Base-by-base conservation (phyloP, 148 eudicot species). In the Chenopodium formosanum region DNA sequence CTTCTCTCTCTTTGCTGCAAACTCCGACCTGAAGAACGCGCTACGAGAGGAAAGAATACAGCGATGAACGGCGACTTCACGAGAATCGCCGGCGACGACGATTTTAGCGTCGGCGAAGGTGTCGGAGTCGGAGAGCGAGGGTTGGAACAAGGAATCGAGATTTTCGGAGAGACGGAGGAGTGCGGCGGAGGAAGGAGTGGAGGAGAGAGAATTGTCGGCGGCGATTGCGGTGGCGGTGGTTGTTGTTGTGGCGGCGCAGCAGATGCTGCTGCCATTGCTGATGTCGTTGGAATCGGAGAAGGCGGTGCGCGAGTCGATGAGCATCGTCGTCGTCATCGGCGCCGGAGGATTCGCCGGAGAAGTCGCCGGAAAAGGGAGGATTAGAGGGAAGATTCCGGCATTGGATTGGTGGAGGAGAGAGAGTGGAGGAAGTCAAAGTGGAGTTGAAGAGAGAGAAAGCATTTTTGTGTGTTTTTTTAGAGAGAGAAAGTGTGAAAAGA, bases 201-300 rank as follows among this genome's bases (percentile, higher is more conserved):
- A 40, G 44, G 44, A 40, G 44, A 40, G 44, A 40, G 44, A 40
- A 7, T 40, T 40, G 66, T 88, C 91, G 83, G 87, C 68, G 83
- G 52, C 82, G 86, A 4, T 75, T 82, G 74, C 29, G 34, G 78
- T 80, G 23, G 79, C 25, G 22, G 77, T 53, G 32, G 83, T 77
- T 34, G 73, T 74, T 83, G 85, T 78, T 83, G 83, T 69, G 85
- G 32, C 78, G 71, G 85, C 74, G 58, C 83, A 87, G 82, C 87
- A 83, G 23, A 82, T 84, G 84, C 92, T 90, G 84, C 93, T 92
- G 40, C 89, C 90, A 75, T 89, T 85, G 82, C 89, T 88, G 80
- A 90, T 46, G 69, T 94, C 97, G 78, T 89, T 93, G 9, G 98
- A 93, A 79, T 93, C 98, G 17, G 98, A 93, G 80, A 91, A 84